Evolutionary conservation across 2,329 filamentous ascomycete genomes (phyloP).

Genomic region (Furcasterigmium sp.): DNA sequence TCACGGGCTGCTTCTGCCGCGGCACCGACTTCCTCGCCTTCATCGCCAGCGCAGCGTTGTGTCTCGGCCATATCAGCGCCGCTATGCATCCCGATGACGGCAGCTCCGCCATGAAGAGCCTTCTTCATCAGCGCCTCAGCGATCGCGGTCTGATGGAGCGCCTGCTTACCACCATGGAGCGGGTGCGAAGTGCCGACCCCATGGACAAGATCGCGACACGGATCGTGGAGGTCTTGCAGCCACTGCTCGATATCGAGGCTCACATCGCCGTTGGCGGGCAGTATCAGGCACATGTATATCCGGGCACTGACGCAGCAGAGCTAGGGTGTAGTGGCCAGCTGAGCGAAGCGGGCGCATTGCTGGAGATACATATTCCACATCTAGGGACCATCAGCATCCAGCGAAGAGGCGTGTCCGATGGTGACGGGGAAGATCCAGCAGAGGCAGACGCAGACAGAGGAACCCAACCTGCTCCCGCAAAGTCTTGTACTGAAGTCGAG

Average conservation of each 20-base stretch:
- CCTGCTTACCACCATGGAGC: neutral
- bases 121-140: neutral
- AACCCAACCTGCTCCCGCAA: neutral
- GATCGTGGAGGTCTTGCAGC: neutral
- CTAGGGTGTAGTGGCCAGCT: slow-evolving; percentile 7
- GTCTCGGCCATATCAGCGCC: slow-evolving; percentile 34
- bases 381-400: slow-evolving; percentile 28
- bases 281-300: neutral
- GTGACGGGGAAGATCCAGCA: neutral
- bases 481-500: too few relatives aligned
- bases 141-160: slow-evolving; percentile 1
- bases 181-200: neutral
- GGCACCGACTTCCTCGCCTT: slow-evolving; percentile 48
- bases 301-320: slow-evolving; percentile 10
- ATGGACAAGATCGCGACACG: neutral
- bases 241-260: neutral
- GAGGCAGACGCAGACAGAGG: too few relatives aligned
- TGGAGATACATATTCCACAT: slow-evolving; percentile 36
- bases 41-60: slow-evolving; percentile 44
- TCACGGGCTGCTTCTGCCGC: slow-evolving; percentile 32
- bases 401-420: neutral
- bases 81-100: neutral
- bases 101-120: neutral
- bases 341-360: neutral
- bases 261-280: neutral